Conservation (phyloP, 768 basidiomycete species). For the Cystobasidiopsis lactophilus region DNA sequence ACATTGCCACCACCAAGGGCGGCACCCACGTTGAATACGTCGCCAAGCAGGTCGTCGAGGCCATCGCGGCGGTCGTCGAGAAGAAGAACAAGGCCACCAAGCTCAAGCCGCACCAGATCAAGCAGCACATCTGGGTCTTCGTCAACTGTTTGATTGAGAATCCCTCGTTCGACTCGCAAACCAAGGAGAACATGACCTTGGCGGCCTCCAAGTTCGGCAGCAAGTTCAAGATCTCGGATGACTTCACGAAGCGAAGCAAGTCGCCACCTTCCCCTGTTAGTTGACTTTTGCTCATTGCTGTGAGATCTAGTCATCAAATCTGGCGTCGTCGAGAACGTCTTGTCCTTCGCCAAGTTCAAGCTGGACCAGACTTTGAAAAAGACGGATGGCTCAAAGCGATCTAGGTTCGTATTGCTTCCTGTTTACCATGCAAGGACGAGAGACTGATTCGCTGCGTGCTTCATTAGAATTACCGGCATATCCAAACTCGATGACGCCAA, state of each 20-base stretch:
- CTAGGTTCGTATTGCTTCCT: constrained; percentile 35
- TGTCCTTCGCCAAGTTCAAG: constrained; percentile 93
- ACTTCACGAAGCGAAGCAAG: constrained; percentile 87
- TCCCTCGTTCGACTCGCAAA: constrained; percentile 96
- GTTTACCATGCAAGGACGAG: no score
- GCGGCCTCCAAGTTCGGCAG: constrained; percentile 68
- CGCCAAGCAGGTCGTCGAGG: constrained; percentile 73
- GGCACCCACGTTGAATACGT: constrained; percentile 75
- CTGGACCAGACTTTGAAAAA: constrained; percentile 90
- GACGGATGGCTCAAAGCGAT: constrained; percentile 74
- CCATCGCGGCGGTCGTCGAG: constrained; percentile 51
- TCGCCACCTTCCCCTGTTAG: background rate
- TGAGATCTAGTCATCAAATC: constrained; percentile 50
- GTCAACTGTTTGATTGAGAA: constrained; percentile 91
- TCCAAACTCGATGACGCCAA: constrained; percentile 92
- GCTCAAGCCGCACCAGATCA: constrained; percentile 79
- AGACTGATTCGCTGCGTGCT: constrained; percentile 1
- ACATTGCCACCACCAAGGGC: constrained; percentile 87
- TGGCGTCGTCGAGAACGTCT: constrained; percentile 66
- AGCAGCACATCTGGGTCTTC: constrained; percentile 96
- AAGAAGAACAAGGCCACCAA: constrained; percentile 98
- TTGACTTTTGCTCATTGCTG: background rate
- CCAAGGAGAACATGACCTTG: constrained; percentile 83
- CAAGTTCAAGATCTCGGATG: constrained; percentile 61
- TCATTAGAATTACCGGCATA: constrained; percentile 55